phyloP scores from a whole-genome alignment of 1,139 yeast species.

The Geotrichum reessii region DNA sequence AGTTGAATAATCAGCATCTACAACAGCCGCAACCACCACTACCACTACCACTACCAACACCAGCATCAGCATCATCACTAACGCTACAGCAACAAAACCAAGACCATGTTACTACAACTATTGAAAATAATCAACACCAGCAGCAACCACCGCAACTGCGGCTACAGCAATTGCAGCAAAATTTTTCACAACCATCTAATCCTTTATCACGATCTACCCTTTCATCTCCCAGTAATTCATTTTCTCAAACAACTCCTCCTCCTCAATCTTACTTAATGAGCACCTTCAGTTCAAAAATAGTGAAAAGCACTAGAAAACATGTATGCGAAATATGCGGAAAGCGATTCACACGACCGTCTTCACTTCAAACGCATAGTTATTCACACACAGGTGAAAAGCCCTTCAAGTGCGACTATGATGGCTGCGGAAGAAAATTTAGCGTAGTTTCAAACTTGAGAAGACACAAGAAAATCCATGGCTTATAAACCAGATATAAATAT shows the following conservation, averaged over 20 bases:
- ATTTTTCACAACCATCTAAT: neutral
- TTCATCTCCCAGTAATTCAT: neutral
- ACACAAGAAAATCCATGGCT: constrained; percentile 57
- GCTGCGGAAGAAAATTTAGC: constrained; percentile 66
- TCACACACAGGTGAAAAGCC: constrained; percentile 88
- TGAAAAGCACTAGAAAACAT: constrained; percentile 32
- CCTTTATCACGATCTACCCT: neutral
- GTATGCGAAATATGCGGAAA: constrained; percentile 67
- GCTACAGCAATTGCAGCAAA: neutral
- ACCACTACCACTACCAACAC: constrained; percentile 4
- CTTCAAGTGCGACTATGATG: constrained; percentile 57
- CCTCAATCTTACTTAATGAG: constrained; percentile 27
- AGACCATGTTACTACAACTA: no score
- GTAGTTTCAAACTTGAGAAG: constrained; percentile 79
- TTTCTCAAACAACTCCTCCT: neutral
- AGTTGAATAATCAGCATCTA: constrained; percentile 3
- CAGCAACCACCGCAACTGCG: constrained; percentile 1
- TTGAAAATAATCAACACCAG: neutral
- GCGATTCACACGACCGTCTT: constrained; percentile 74
- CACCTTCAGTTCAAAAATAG: constrained; percentile 28
- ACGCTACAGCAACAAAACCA: neutral
- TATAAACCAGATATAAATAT: neutral
- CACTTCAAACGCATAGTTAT: constrained; percentile 71
- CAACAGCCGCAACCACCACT: constrained; percentile 7
- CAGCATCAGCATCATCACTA: constrained; percentile 6